Evolutionary conservation across 2,329 filamentous ascomycete species (phyloP), one percentile per base, ranked within the genome.

Genomic region (Didymella sp.): DNA sequence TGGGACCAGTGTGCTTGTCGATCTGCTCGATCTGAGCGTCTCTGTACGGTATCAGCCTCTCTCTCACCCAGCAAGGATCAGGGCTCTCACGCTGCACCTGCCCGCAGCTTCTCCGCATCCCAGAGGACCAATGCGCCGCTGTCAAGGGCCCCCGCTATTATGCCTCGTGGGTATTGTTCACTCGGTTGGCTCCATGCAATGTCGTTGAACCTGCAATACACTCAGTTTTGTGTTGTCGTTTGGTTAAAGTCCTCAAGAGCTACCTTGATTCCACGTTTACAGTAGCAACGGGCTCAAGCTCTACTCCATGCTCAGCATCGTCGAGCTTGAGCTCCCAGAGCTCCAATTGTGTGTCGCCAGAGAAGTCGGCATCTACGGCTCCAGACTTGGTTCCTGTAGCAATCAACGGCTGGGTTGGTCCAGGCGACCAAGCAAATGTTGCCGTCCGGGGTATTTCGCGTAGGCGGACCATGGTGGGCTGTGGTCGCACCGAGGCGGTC

Each of bases 371-470:
- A 78, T 96, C 92, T 38, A 99, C 92, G 69, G 95, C 95, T 62
- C 95, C 95, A 60, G 95, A 93, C 68, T 93, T 89, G 43, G 95
- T 99, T 70, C 95, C 95, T 25, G 95, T 99, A 59, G 92, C 94
- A 63, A 99, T 83, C 67, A 96, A 83, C 69, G 94, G 92, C 67
- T 88, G 87, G 35, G 86, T 85, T 47, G 91, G 81, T 68, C 88
- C 90, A 24, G 93, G 90, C 67, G 92, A 96, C 94, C 95, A 99
- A 73, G 95, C 92, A 78, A 99, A 99, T 72, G 94, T 90, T 78
- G 94, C 95, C 72, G 95, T 99, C 80, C 95, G 88, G 77, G 92
- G 91, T 74, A 99, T 96, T 83, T 98, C 93, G 84, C 94, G 88
- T 79, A 98, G 84, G 81, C 92, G 91, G 79, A 97, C 94, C 95